Evolutionary conservation across 1,284 basidiomycete genomes (phyloP).

Genomic region (Calocybe gambosa): DNA sequence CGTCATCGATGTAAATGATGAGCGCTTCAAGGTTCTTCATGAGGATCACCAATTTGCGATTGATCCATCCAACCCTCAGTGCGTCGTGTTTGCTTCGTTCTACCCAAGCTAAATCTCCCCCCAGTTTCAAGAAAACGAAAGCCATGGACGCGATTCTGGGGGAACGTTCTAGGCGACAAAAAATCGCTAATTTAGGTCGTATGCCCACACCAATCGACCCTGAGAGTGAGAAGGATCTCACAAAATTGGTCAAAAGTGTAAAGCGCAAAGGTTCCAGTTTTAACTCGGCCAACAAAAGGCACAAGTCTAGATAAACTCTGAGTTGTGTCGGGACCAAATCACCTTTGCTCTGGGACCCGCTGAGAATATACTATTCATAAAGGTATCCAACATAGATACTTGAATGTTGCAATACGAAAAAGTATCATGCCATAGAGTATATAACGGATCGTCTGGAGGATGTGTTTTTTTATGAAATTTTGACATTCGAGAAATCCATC

Average conservation of each 20-base stretch:
- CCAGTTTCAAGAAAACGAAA: conserved; percentile 85
- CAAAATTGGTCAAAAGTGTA: conserved; percentile 75
- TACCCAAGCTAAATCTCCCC: conserved; percentile 1
- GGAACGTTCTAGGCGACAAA: conserved; percentile 61
- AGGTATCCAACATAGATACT: background rate
- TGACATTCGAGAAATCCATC: conserved; percentile 91
- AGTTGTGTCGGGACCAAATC: no score
- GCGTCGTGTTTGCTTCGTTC: conserved; percentile 25
- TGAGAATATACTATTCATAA: no score
- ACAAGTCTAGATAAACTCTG: conserved; percentile 23
- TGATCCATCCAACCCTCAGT: conserved; percentile 95
- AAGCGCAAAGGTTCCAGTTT: conserved; percentile 63
- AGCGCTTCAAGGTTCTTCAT: conserved; percentile 83
- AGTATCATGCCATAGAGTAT: background rate
- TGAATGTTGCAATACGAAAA: background rate
- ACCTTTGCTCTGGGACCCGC: no score
- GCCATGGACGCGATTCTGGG: conserved; percentile 79
- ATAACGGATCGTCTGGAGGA: no score
- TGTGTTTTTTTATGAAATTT: conserved; percentile 52
- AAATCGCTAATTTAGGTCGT: conserved; percentile 18
- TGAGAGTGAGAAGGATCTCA: conserved; percentile 40
- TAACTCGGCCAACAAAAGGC: conserved; percentile 38
- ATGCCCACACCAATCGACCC: conserved; percentile 6
- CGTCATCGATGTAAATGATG: conserved; percentile 80
- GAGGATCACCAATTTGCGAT: conserved; percentile 93